Conservation (phyloP, 2,329 filamentous ascomycete genomes). For the Thielaviopsis ethacetica region DNA sequence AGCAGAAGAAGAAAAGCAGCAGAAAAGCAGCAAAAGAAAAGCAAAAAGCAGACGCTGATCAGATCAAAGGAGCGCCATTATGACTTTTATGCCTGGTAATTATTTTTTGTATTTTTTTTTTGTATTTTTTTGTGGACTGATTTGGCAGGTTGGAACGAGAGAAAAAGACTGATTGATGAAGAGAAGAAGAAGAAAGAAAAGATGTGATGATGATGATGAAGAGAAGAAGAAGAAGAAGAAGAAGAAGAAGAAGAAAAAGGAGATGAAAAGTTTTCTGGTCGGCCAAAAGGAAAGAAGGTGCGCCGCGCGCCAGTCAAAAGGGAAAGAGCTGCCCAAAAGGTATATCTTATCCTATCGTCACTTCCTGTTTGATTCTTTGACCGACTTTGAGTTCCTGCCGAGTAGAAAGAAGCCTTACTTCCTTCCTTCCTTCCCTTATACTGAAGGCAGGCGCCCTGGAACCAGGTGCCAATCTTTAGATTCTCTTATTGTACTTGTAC, state of each 20-base stretch:
- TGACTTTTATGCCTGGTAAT: background rate
- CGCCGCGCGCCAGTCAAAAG: background rate
- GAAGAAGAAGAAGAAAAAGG: background rate
- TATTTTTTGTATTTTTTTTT: background rate
- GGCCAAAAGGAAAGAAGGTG: background rate
- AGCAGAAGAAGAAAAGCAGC: background rate
- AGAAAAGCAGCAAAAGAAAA: background rate
- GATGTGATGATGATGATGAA: too few relatives aligned
- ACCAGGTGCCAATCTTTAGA: too few relatives aligned
- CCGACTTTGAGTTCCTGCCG: too few relatives aligned
- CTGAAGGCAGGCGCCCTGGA: too few relatives aligned
- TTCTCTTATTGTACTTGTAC: too few relatives aligned
- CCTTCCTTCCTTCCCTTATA: too few relatives aligned
- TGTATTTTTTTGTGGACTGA: too few relatives aligned
- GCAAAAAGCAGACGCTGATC: background rate
- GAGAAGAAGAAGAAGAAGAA: background rate
- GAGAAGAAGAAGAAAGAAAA: background rate
- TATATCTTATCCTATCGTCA: too few relatives aligned
- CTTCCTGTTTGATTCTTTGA: too few relatives aligned
- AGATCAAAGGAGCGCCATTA: conserved; percentile 1
- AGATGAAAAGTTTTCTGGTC: background rate
- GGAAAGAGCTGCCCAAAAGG: background rate
- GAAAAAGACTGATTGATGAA: background rate
- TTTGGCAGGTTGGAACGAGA: background rate
- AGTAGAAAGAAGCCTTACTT: too few relatives aligned